Evolutionary conservation across 495 filamentous ascomycete species (phyloP), one percentile per base, ranked within the genome.

Genomic region (Neurospora pannonica): DNA sequence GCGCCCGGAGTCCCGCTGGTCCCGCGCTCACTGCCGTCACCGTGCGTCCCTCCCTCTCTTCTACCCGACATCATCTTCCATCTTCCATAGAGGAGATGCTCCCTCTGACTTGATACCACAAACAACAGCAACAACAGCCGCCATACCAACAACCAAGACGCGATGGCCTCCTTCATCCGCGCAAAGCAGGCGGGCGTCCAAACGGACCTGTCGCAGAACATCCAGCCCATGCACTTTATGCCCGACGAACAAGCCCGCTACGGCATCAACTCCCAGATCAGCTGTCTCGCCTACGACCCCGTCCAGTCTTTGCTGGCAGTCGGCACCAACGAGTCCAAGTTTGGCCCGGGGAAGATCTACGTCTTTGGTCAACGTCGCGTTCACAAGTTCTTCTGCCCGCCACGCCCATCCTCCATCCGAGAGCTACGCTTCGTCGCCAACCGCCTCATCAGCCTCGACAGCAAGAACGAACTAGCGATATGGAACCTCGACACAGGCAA

Each of bases 291-390:
- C 76, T 98, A 97, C 85, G 94, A 98, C 75, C 95, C 96, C 6
- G 86, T 97, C 31, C 96, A 98, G 80, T 97, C 94, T 24, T 90
- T 99, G 38, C 86, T 99, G 38, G 96, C 94, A n/a, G 88, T 98
- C 69, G 96, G 94, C 36, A 98, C 97, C 70, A 90, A 89, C 80
- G 92, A 93, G 82, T 92, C 92, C 42, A 87, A 90, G 75, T 94
- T 89, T 74, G 92, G 92, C 72, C 88, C 88, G 46, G 92, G 93
- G 28, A 90, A 93, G 81, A 94, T 99, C 80, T 96, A 96, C 82
- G 85, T 99, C 77, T 97, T 96, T 78, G 96, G 96, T 17, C 92
- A 94, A 82, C 88, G 86, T 43, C 91, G 96, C 36, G 91, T 98
- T 70, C 86, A 89, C 60, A 92, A 92, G 75, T 87, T 89, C 42